Percentiles rank a stretch among this genome's conserved stretches.
Evolutionary conservation across 2,329 filamentous ascomycete species (phyloP).

Genomic region (Aspergillus tamarii): DNA sequence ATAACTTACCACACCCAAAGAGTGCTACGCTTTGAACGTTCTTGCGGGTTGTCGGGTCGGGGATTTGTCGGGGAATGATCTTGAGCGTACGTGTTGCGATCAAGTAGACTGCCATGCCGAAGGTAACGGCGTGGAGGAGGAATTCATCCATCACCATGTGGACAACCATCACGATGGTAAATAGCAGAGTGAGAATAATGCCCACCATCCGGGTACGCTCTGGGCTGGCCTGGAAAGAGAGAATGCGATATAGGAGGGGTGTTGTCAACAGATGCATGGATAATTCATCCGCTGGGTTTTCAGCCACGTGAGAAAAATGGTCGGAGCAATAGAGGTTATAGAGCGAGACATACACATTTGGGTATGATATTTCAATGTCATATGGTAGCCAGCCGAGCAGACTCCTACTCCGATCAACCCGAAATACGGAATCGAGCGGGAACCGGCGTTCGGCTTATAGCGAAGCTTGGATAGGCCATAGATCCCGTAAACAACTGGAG

Average conservation of each 20-base stretch:
- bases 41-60: conserved; percentile 27
- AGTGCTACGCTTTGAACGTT: conserved; percentile 23
- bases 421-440: conserved; percentile 41
- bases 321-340: background rate
- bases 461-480: conserved; percentile 40
- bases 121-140: conserved; percentile 42
- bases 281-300: conserved; percentile 41
- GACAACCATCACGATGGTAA: conserved; percentile 43
- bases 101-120: conserved; percentile 39
- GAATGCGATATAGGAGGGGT: conserved; percentile 46
- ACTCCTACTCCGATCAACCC: conserved; percentile 42
- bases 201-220: conserved; percentile 29
- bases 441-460: conserved; percentile 23
- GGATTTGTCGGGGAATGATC: conserved; percentile 38
- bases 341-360: conserved; percentile 32
- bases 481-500: conserved; percentile 42
- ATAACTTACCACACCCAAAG: conserved; percentile 30
- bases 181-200: conserved; percentile 21
- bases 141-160: conserved; percentile 52
- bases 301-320: background rate
- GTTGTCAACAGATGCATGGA: conserved; percentile 50
- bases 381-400: conserved; percentile 35
- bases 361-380: conserved; percentile 38
- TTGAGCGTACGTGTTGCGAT: conserved; percentile 36
- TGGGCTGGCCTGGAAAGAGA: conserved; percentile 37